Conservation (phyloP, 1,284 basidiomycete species). For the Rhodotorula mucilaginosa region DNA sequence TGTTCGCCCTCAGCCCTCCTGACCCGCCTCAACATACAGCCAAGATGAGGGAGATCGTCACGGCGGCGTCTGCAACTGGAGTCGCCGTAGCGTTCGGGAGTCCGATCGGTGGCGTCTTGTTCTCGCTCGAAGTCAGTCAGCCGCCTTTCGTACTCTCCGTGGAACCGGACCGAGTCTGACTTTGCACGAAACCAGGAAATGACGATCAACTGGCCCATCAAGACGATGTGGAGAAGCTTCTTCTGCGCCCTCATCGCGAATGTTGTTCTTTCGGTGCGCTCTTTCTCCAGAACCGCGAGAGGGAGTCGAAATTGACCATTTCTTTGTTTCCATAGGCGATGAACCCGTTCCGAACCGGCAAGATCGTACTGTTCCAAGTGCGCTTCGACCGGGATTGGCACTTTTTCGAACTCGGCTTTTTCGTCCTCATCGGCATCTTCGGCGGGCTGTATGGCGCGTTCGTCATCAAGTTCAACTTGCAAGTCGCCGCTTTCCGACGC, state of each 20-base stretch:
- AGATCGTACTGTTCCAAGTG: constrained; percentile 95
- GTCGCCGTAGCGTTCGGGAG: constrained; percentile 97
- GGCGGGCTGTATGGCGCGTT: constrained; percentile 97
- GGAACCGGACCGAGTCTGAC: background rate
- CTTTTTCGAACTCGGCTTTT: constrained; percentile 94
- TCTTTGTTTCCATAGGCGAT: constrained; percentile 63
- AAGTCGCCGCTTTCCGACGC: constrained; percentile 88
- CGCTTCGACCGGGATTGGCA: constrained; percentile 98
- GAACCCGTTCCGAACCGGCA: constrained; percentile 97
- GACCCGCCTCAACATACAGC: constrained; percentile 54
- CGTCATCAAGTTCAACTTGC: constrained; percentile 94
- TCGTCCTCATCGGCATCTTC: constrained; percentile 86
- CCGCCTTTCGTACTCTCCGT: background rate
- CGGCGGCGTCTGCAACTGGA: constrained; percentile 92
- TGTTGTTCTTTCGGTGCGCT: constrained; percentile 82
- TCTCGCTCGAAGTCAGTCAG: constrained; percentile 60
- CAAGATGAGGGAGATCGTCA: constrained; percentile 92
- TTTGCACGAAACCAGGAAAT: constrained; percentile 70
- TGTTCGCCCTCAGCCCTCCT: no score
- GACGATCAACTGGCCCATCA: constrained; percentile 93
- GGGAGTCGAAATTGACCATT: background rate
- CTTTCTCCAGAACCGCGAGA: background rate
- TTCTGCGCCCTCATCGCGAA: constrained; percentile 96
- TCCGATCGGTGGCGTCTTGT: constrained; percentile 94
- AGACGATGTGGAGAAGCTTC: constrained; percentile 98